Percentiles rank a stretch among this genome's conserved stretches.
Evolutionary conservation across 2,329 filamentous ascomycete genomes (phyloP).

Genomic region (Trichoderma pleuroti): DNA sequence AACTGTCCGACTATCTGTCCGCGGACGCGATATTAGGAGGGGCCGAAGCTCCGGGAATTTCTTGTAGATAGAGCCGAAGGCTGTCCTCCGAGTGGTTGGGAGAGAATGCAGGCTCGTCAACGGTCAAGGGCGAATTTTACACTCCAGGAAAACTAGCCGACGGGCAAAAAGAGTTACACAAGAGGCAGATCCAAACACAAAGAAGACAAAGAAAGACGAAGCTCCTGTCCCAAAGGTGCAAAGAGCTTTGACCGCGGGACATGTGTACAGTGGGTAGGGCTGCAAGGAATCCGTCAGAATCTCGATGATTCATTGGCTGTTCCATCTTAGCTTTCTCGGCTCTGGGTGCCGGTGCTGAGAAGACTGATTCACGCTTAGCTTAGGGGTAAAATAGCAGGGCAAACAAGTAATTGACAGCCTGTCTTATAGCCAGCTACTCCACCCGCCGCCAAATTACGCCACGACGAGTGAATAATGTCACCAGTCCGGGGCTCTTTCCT

Average conservation of each 20-base stretch:
- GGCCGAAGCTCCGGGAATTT: not conserved
- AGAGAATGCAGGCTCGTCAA: not conserved
- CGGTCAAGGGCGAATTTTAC: not conserved
- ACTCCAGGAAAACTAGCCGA: not conserved
- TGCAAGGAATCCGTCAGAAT: not conserved
- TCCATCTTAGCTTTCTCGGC: not conserved
- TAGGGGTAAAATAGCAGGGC: not conserved
- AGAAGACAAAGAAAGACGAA: not conserved
- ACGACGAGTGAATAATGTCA: not conserved
- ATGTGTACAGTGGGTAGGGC: constrained; percentile 11
- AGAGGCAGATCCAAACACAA: not conserved
- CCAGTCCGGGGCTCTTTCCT: not conserved
- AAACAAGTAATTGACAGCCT: not conserved
- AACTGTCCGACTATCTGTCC: not conserved
- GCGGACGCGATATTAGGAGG: not conserved
- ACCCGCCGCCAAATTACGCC: not conserved
- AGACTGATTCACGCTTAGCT: not conserved
- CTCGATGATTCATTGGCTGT: not conserved
- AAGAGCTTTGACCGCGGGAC: not conserved
- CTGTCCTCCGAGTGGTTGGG: not conserved
- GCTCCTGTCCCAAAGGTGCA: not conserved
- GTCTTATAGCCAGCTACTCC: not conserved
- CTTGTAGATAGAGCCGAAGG: not conserved
- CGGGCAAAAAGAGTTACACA: not conserved
- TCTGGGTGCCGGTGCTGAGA: constrained; percentile 4